phyloP scores from a whole-genome alignment of 129 eudicot genomes.

The Heracleum sosnowskyi region DNA sequence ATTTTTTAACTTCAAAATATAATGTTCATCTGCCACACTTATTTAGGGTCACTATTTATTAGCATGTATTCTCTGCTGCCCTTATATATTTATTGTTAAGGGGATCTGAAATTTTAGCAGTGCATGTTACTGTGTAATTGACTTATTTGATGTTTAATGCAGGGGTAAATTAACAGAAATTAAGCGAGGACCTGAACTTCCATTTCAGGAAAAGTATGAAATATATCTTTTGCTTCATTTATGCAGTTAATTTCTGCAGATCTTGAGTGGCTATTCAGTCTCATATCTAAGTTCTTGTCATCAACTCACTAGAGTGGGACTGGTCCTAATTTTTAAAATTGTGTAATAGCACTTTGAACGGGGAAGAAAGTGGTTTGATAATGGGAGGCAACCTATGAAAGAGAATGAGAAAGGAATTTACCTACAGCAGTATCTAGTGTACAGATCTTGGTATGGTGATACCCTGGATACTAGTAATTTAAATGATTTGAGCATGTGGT shows the following conservation, averaged over 20 bases:
- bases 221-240: background rate
- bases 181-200: conserved; percentile 73
- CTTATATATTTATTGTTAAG: background rate
- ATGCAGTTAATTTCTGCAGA: background rate
- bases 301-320: background rate
- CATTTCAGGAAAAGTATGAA: conserved; percentile 60
- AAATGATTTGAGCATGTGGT: background rate
- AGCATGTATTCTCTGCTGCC: background rate
- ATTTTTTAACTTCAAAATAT: conserved; percentile 6
- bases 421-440: background rate
- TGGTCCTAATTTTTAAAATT: background rate
- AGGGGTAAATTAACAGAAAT: conserved; percentile 51
- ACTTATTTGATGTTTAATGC: conserved; percentile 20
- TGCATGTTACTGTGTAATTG: background rate
- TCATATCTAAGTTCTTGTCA: background rate
- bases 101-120: background rate
- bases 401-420: background rate
- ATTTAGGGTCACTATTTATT: background rate
- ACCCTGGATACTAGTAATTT: background rate
- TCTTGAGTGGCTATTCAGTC: background rate
- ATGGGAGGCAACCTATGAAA: background rate
- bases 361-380: background rate
- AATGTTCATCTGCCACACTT: background rate
- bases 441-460: background rate
- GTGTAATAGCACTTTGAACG: background rate